Conservation (phyloP, 2,329 filamentous ascomycete species). For the Botryotinia convoluta region DNA sequence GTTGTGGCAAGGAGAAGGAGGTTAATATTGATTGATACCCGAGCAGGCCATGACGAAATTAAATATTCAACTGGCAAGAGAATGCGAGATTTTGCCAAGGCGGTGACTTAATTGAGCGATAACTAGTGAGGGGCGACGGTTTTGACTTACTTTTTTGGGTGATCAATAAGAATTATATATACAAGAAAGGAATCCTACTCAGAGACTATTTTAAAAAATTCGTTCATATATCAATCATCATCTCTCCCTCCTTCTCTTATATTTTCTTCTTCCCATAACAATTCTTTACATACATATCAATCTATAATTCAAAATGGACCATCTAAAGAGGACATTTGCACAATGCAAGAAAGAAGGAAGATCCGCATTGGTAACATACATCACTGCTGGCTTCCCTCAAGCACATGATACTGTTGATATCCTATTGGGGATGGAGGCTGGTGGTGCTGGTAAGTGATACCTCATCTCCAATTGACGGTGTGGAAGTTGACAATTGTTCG, state of each 20-base stretch:
- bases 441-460: slow-evolving; percentile 70
- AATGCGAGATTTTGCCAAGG: slow-evolving; percentile 26
- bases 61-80: neutral
- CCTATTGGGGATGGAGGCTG: slow-evolving; percentile 84
- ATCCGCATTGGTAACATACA: slow-evolving; percentile 84
- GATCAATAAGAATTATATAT: slow-evolving; percentile 10
- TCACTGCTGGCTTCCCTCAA: slow-evolving; percentile 88
- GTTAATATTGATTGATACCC: neutral
- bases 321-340: slow-evolving; percentile 55
- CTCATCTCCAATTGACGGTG: neutral
- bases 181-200: neutral
- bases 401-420: slow-evolving; percentile 80
- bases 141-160: slow-evolving; percentile 1
- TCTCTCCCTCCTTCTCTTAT: neutral
- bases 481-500: slow-evolving; percentile 12
- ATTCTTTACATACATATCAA: slow-evolving; percentile 25
- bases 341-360: slow-evolving; percentile 53
- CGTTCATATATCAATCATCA: neutral
- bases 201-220: neutral
- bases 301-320: slow-evolving; percentile 40
- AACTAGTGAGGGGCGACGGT: slow-evolving; percentile 14
- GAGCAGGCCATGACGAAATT: slow-evolving; percentile 6
- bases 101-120: slow-evolving; percentile 5
- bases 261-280: neutral
- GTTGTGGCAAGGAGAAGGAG: neutral